A percentile compares a stretch with the other conserved stretches of the same genome.
phyloP scores from a whole-genome alignment of 2,329 filamentous ascomycete species.

The Colletotrichum paranaense region DNA sequence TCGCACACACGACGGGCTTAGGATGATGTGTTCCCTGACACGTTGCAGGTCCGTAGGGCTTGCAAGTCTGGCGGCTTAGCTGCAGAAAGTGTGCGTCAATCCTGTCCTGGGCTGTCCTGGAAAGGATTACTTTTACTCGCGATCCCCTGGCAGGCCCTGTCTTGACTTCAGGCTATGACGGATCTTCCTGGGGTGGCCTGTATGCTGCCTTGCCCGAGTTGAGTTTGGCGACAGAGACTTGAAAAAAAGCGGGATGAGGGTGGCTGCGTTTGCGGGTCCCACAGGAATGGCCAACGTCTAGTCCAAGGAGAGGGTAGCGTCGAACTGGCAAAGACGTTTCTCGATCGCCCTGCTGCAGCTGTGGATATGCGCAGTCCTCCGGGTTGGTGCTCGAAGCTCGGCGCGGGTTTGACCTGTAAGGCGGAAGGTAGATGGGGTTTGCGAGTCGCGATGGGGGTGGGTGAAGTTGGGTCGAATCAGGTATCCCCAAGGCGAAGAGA shows the following conservation, averaged over 20 bases:
- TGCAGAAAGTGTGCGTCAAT: slow-evolving; percentile 68
- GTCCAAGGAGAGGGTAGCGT: slow-evolving; percentile 30
- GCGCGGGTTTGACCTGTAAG: slow-evolving; percentile 28
- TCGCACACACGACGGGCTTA: slow-evolving; percentile 64
- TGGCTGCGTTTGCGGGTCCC: slow-evolving; percentile 52
- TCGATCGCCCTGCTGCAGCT: slow-evolving; percentile 36
- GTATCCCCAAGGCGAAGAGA: slow-evolving; percentile 14
- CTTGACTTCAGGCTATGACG: slow-evolving; percentile 60
- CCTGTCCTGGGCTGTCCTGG: slow-evolving; percentile 43
- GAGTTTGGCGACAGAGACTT: slow-evolving; percentile 39
- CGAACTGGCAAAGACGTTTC: slow-evolving; percentile 25
- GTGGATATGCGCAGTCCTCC: slow-evolving; percentile 33
- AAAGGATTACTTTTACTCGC: slow-evolving; percentile 44
- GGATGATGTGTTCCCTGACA: slow-evolving; percentile 72
- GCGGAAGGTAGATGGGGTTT: slow-evolving; percentile 13
- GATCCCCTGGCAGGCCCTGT: slow-evolving; percentile 46
- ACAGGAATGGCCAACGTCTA: slow-evolving; percentile 40
- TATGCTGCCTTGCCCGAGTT: slow-evolving; percentile 43
- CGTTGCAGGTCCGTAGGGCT: slow-evolving; percentile 69
- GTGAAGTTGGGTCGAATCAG: slow-evolving; percentile 33
- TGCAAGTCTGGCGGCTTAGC: slow-evolving; percentile 63
- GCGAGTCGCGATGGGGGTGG: slow-evolving; percentile 23
- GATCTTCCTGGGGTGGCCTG: slow-evolving; percentile 36
- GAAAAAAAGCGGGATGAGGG: slow-evolving; percentile 41
- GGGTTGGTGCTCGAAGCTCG: slow-evolving; percentile 33